These are phyloP conservation scores for Hymenoscyphus salicellus DNA, from an alignment of 2,329 filamentous ascomycete species.

Conservation along the genomic window DNA sequence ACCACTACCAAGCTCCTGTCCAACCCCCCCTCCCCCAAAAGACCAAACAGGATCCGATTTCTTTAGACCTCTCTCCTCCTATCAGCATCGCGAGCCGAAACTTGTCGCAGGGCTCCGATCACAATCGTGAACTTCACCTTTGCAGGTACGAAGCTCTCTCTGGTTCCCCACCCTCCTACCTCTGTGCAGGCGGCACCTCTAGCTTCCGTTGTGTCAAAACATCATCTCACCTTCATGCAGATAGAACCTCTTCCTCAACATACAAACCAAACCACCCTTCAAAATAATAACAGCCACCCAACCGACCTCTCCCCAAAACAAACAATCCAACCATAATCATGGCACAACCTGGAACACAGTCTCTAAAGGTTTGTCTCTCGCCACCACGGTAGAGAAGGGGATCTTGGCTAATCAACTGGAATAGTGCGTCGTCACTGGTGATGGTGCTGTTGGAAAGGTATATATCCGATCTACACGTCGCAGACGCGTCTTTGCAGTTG, in stretches of 20 bases:
- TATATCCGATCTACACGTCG: slow-evolving; percentile 30
- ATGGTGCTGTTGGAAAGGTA: slow-evolving; percentile 99
- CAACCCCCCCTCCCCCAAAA: neutral
- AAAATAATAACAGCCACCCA: slow-evolving; percentile 16
- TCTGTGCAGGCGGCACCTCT: slow-evolving; percentile 20
- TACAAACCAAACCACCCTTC: slow-evolving; percentile 20
- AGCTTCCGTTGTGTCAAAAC: slow-evolving; percentile 32
- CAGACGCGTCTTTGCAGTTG: neutral
- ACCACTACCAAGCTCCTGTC: neutral
- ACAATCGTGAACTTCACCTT: slow-evolving; percentile 1
- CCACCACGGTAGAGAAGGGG: slow-evolving; percentile 12
- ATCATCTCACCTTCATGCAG: slow-evolving; percentile 31
- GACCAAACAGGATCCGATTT: slow-evolving; percentile 1
- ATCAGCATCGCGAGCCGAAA: neutral
- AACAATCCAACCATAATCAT: slow-evolving; percentile 44
- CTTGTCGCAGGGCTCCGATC: neutral
- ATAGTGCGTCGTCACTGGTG: slow-evolving; percentile 96
- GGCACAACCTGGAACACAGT: slow-evolving; percentile 77
- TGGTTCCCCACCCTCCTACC: slow-evolving; percentile 13
- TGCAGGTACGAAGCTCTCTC: neutral
- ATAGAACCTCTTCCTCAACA: slow-evolving; percentile 16
- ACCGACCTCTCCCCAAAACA: neutral
- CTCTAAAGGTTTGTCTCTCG: slow-evolving; percentile 67
- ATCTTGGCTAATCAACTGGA: slow-evolving; percentile 26
- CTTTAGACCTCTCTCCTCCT: neutral